Evolutionary conservation across 2,329 filamentous ascomycete genomes (phyloP), one percentile per base, ranked within the genome.

Genomic region (Stemphylium vesicarium): DNA sequence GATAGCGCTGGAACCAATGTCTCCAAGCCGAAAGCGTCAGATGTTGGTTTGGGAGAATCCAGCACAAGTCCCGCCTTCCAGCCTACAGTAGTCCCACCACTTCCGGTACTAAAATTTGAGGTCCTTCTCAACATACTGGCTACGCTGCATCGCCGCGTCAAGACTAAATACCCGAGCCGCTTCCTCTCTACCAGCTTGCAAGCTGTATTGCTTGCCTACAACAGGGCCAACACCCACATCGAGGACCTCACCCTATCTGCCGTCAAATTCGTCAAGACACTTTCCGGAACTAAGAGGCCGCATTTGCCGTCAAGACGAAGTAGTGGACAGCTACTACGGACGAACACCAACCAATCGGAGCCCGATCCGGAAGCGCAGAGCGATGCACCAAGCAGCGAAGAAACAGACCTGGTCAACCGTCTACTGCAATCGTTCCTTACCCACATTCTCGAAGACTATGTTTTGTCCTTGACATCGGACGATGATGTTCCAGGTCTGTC

Each of bases 121-220:
- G 82, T 84, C 5, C 79, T 94, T 3, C 81, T 92, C 29, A 85
- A 85, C 41, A 86, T 93, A 80, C 81, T 95, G 11, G 83, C 85
- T 29, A 88, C 90, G 52, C 78, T 94, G 11, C 90, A 93, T 73
- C 84, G 82, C 50, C 82, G 91, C 55, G 87, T 95, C 70, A 87
- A 88, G 76, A 91, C 91, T 5, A 90, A 89, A 71, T 87, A 86
- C 58, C 90, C 91, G 2, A 92, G 89, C 42, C 84, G 89, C 31
- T 95, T 94, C 74, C 81, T 95, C 16, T 90, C 89, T 46, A 87
- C 87, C 0, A 89, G 88, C n/a, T 79, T 95, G 13, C 86, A 89
- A 59, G 88, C 89, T 22, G 85, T 93, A 42, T 82, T 88, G 50
- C 80, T 83, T 50, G 85, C 85, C 39, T 93, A 90, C 80, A 69